Evolutionary conservation across 257 asterid genomes (phyloP).

Genomic region (Ophiorrhiza pumila): DNA sequence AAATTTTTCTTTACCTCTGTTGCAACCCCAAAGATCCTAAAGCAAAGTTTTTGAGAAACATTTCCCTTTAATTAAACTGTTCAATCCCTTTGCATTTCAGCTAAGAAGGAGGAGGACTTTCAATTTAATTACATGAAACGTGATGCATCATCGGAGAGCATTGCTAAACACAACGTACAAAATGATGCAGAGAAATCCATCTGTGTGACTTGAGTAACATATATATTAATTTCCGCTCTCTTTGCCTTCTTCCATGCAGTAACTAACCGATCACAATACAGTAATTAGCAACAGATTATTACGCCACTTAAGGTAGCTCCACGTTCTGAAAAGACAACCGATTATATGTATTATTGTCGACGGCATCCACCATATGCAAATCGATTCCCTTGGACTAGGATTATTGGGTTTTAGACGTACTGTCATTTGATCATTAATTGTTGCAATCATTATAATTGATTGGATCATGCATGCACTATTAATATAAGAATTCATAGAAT

Average conservation of each 20-base stretch:
- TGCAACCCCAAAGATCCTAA: background rate
- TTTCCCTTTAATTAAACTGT: background rate
- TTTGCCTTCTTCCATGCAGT: background rate
- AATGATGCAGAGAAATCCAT: background rate
- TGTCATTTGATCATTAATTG: no score
- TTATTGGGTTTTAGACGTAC: no score
- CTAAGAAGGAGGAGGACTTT: background rate
- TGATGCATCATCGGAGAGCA: background rate
- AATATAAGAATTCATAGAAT: no score
- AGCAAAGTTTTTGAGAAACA: background rate
- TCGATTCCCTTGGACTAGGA: background rate
- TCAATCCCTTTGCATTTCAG: background rate
- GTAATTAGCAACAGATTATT: background rate
- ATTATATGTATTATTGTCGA: background rate
- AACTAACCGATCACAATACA: no score
- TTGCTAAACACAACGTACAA: no score
- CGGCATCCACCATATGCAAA: background rate
- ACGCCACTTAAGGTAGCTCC: background rate
- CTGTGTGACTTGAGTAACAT: background rate
- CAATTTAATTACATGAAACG: background rate
- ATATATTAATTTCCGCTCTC: background rate
- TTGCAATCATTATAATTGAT: no score
- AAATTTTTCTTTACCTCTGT: background rate
- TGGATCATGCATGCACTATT: no score
- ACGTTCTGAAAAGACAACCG: background rate